Evolutionary conservation across 768 basidiomycete species (phyloP), one percentile per base, ranked within the genome.

Genomic region (Termitomyces sp.): DNA sequence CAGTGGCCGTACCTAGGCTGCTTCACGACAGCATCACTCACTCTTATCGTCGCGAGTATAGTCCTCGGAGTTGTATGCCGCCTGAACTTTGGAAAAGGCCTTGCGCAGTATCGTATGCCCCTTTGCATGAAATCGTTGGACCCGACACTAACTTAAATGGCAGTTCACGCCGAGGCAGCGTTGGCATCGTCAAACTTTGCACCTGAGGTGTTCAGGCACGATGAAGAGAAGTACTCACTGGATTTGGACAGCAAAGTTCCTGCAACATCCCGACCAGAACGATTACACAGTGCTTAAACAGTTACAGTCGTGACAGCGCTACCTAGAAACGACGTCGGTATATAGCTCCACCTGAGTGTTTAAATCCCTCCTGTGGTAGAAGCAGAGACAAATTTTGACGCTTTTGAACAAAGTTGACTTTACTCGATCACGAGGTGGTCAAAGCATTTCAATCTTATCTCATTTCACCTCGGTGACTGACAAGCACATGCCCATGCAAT

Each of bases 21-120:
- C 66, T 74, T 75, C 62, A 77, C 77, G 9, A 70, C 74, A 24
- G 66, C 74, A 7, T 80, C 83, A 0, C 73, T 82, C 61, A 61
- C 72, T 10, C 70, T 80, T 9, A 68, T 78, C 37, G 56, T 72
- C 65, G 70, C 74, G 20, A 80, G 75, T 49, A 69, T 75, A 41
- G 65, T 75, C 29, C 71, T 85, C 15, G 81, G 78, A 8, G 61
- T 77, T 52, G 66, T 82, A 26, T 85, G 81, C 62, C 72, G 78
- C 60, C 59, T 74, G 18, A 79, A 83, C 62, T 86, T 85, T 62
- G 79, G 72, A 50, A 75, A 79, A 58, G 85, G 85, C 0, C 73
- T 85, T 13, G 74, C 75, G 0, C 72, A 85, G 55, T 86, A 83
- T 62, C 67, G 84, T 86, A 62, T 59, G 82, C 73, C 5, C 45